Conservation (phyloP, 495 filamentous ascomycete genomes). For the Aspergillus leporis region DNA sequence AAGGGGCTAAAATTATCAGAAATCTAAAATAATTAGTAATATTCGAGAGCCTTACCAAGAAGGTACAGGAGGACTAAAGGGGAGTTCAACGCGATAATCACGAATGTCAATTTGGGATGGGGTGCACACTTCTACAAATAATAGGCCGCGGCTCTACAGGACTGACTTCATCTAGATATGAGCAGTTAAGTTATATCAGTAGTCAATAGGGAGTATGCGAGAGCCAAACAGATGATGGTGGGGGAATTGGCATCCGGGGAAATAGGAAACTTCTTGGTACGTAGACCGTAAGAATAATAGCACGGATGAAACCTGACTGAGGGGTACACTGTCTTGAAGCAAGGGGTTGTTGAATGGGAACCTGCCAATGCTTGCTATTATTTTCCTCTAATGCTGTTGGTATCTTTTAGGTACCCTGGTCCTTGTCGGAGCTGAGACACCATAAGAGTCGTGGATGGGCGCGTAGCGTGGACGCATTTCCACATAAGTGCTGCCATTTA, state of each 20-base stretch:
- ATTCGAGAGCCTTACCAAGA: not conserved
- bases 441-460: no score
- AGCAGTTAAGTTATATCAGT: not conserved
- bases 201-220: not conserved
- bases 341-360: constrained; percentile 5
- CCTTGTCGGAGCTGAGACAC: not conserved
- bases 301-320: constrained; percentile 20
- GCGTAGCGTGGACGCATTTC: no score
- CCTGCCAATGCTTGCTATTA: constrained; percentile 3
- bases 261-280: constrained; percentile 3
- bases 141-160: not conserved
- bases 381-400: not conserved
- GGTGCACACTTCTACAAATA: not conserved
- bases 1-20: not conserved
- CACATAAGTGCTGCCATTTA: no score
- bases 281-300: constrained; percentile 6
- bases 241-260: not conserved
- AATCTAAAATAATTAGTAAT: not conserved
- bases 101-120: not conserved
- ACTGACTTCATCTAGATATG: not conserved
- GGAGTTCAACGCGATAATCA: not conserved
- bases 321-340: constrained; percentile 8
- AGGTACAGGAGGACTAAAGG: not conserved
- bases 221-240: no score
- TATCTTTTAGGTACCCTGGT: not conserved